Percentiles rank a stretch among this genome's conserved stretches.
These are phyloP conservation scores for Lentinula novae-zelandiae DNA, from an alignment of 1,284 basidiomycete species.

Conservation along the genomic window DNA sequence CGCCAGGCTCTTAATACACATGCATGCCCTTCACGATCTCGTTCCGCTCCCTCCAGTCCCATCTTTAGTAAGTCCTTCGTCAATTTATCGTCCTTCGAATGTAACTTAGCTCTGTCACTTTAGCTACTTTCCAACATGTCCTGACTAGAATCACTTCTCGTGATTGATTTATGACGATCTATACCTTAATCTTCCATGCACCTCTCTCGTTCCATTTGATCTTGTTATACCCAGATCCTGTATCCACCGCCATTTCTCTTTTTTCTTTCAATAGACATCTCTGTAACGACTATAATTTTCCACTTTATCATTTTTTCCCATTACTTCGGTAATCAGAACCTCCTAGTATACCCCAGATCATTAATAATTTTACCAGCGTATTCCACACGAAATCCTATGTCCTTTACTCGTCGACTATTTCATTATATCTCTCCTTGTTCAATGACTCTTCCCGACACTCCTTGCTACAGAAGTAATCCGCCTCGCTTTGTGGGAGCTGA, in stretches of 20 bases:
- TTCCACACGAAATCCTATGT: too few species aligned
- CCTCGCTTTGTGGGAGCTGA: constrained; percentile 43
- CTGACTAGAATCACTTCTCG: constrained; percentile 10
- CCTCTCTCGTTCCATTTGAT: background rate
- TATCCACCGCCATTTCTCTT: background rate
- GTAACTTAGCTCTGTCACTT: background rate
- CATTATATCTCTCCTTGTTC: constrained; percentile 36
- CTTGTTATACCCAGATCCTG: background rate
- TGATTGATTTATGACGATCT: background rate
- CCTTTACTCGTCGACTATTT: background rate
- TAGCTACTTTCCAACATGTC: constrained; percentile 11
- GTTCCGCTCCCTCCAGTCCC: constrained; percentile 14
- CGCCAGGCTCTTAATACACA: constrained; percentile 8
- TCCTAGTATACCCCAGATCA: too few species aligned
- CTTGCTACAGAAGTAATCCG: constrained; percentile 49
- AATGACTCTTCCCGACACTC: constrained; percentile 47
- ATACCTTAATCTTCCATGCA: background rate
- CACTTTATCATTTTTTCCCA: too few species aligned
- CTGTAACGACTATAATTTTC: too few species aligned
- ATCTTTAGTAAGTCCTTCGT: constrained; percentile 4
- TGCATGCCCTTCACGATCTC: constrained; percentile 5
- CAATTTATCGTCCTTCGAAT: background rate
- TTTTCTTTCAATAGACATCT: background rate
- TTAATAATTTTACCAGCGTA: too few species aligned
- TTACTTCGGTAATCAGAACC: too few species aligned